Base-by-base conservation (phyloP, 345 rosid genomes). In the Hibiscus mutabilis region DNA sequence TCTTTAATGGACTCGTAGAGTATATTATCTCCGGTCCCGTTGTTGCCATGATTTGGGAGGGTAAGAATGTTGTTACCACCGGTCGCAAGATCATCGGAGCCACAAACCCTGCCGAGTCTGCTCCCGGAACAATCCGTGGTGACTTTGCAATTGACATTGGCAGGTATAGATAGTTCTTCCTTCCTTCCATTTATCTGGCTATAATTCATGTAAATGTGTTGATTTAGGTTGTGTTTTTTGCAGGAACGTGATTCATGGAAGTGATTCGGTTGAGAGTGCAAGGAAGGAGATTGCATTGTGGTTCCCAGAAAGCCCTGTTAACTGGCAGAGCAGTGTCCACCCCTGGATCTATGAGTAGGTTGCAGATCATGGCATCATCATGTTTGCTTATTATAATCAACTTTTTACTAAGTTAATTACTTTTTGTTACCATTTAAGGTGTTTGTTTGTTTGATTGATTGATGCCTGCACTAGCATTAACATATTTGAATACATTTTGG, bases 31-130 rank as follows among this genome's bases (percentile, higher is more conserved):
- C 97, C 0, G 99, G 99, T 14, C 97, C 99, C 0, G 99, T 95
- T 57, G 92, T 89, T 72, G 99, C 99, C 12, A 90, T 92, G 99
- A 66, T 90, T 68, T 95, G 99, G 99, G 97, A 95, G 79, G 97
- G 99, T 13, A 92, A 92, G 86, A 81, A 79, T 35, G 93, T 89
- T 60, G 99, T 95, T 9, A 14, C 77, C n/a, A 95, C 97, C 0
- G 97, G 97, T 8, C 81, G 99, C 55, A 92, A 84, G 80, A 87
- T 95, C 16, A 95, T 95, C 52, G 99, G 99, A 60, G 99, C 96
- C n/a, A 95, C 99, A 40, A 95, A 95, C 84, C 99, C 99, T 27
- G 86, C 97, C 0, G 88, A 84, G 0, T 84, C 97, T 60, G 97
- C 90, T 53, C 96, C 99, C 10, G 97, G 97, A 75, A 95, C 99